A percentile compares a stretch with the other conserved stretches of the same genome.
phyloP scores from a whole-genome alignment of 768 basidiomycete genomes.

The Sistotremastrum suecicum region DNA sequence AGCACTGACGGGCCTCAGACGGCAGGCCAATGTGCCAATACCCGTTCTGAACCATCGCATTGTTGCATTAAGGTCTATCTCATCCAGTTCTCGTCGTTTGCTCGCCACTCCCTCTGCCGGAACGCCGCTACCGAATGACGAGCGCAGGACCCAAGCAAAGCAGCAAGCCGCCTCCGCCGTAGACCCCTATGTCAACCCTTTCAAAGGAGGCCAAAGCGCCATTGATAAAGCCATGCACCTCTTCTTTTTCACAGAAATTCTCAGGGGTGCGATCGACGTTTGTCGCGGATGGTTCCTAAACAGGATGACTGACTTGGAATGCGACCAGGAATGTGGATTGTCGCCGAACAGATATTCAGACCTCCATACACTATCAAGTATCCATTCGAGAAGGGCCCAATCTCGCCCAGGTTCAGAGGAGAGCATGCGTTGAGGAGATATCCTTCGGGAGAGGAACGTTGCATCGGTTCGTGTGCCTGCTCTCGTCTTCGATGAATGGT shows the following conservation, averaged over 20 bases:
- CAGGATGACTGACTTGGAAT: not conserved
- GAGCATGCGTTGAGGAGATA: slow-evolving; percentile 96
- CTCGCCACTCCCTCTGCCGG: slow-evolving; percentile 8
- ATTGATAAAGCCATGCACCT: slow-evolving; percentile 91
- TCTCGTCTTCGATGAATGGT: not conserved
- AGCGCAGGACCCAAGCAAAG: not conserved
- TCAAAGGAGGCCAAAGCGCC: slow-evolving; percentile 72
- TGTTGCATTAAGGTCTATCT: slow-evolving; percentile 37
- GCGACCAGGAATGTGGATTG: slow-evolving; percentile 88
- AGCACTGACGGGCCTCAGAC: slow-evolving; percentile 11
- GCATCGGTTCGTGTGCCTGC: slow-evolving; percentile 62
- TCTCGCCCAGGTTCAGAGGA: slow-evolving; percentile 95
- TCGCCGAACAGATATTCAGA: slow-evolving; percentile 80
- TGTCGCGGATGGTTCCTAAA: not conserved
- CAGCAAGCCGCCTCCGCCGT: not conserved
- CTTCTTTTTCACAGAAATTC: slow-evolving; percentile 98
- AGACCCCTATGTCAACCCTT: slow-evolving; percentile 36
- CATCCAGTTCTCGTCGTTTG: slow-evolving; percentile 20
- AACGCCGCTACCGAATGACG: too few species aligned
- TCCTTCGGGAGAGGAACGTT: slow-evolving; percentile 95
- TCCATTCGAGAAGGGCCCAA: slow-evolving; percentile 94
- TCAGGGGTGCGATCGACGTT: slow-evolving; percentile 54
- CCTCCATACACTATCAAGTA: slow-evolving; percentile 98
- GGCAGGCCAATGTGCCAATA: slow-evolving; percentile 15
- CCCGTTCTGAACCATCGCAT: slow-evolving; percentile 5